These are phyloP conservation scores for Pyricularia pennisetigena DNA, from an alignment of 2,329 filamentous ascomycete species.

Conservation along the genomic window DNA sequence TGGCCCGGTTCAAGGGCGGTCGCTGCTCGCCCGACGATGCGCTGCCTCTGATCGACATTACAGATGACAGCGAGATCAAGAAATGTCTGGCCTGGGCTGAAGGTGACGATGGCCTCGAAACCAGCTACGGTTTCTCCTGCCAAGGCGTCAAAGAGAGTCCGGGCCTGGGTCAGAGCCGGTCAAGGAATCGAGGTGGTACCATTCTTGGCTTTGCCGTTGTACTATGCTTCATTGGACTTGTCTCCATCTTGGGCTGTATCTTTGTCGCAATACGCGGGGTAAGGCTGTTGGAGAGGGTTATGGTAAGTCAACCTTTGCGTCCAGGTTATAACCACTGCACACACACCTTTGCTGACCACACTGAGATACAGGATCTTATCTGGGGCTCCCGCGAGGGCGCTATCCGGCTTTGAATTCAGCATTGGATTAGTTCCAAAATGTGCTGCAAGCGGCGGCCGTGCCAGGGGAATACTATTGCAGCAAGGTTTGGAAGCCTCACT, in stretches of 20 bases:
- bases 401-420: not conserved
- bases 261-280: not conserved
- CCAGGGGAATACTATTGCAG: not conserved
- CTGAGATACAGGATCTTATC: not conserved
- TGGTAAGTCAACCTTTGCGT: not conserved
- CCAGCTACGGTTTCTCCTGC: not conserved
- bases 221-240: not conserved
- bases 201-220: not conserved
- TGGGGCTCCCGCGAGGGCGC: not conserved
- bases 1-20: not conserved
- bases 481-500: not conserved
- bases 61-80: not conserved
- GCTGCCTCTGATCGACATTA: not conserved
- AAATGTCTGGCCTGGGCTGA: not conserved
- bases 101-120: not conserved
- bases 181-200: not conserved
- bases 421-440: not conserved
- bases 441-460: not conserved
- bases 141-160: not conserved
- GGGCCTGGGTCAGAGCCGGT: not conserved
- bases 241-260: not conserved
- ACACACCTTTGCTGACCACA: not conserved
- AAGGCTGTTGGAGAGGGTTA: not conserved
- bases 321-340: not conserved
- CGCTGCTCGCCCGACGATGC: not conserved